A percentile compares a stretch with the other conserved stretches of the same genome.
Evolutionary conservation across 1,139 yeast genomes (phyloP).

Genomic region (Geotrichum restrictum): DNA sequence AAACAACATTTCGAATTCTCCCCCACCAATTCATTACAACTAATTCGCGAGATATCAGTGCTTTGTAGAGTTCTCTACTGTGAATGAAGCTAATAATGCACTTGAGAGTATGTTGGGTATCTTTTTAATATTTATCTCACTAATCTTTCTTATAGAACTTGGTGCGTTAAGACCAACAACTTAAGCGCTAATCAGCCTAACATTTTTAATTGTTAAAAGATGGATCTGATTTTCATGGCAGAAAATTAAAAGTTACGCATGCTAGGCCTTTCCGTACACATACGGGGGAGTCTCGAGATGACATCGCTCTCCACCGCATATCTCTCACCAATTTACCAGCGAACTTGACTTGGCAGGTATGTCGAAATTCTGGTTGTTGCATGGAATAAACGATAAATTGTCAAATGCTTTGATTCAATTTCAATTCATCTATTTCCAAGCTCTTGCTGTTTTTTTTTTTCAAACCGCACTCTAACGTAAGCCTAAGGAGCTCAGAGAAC

Average conservation of each 20-base stretch:
- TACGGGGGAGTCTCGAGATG: slow-evolving; percentile 22
- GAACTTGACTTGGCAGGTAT: slow-evolving; percentile 36
- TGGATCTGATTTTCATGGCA: slow-evolving; percentile 35
- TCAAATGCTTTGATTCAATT: too few relatives aligned
- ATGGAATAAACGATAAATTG: too few relatives aligned
- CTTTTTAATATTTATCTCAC: neutral
- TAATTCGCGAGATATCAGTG: neutral
- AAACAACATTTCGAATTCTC: neutral
- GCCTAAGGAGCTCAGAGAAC: slow-evolving; percentile 36
- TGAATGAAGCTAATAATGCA: slow-evolving; percentile 33
- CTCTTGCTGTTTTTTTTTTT: neutral
- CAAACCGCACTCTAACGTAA: neutral
- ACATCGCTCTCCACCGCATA: slow-evolving; percentile 26
- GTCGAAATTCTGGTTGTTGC: slow-evolving; percentile 1
- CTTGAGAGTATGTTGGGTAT: slow-evolving; percentile 30
- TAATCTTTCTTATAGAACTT: slow-evolving; percentile 1
- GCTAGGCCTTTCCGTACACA: slow-evolving; percentile 28
- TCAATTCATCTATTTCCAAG: too few relatives aligned
- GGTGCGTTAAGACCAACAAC: slow-evolving; percentile 9
- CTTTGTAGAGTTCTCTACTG: slow-evolving; percentile 22
- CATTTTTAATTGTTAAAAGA: too few relatives aligned
- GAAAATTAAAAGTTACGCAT: slow-evolving; percentile 36
- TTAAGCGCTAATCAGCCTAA: too few relatives aligned
- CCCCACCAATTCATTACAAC: too few relatives aligned
- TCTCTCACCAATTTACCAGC: slow-evolving; percentile 28